Conservation (phyloP, 2,329 filamentous ascomycete species). For the Claviceps pusilla region DNA sequence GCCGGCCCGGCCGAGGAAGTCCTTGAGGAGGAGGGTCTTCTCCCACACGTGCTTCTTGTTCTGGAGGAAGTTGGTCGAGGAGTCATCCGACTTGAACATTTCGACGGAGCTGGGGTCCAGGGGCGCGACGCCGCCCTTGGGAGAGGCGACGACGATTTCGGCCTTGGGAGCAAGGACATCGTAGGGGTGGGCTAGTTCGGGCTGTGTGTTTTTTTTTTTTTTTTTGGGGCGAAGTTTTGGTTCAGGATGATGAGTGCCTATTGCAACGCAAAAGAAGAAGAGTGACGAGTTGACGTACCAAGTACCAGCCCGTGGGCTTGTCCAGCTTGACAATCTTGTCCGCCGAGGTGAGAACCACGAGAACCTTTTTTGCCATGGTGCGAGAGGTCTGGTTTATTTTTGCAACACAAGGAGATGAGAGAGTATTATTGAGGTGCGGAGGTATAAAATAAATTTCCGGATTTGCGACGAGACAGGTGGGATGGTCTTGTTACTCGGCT, state of each 20-base stretch:
- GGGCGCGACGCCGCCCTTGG: conserved; percentile 44
- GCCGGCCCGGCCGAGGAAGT: conserved; percentile 37
- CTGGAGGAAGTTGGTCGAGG: conserved; percentile 38
- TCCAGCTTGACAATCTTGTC: conserved; percentile 30
- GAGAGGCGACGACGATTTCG: conserved; percentile 44
- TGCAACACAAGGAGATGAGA: too few relatives aligned
- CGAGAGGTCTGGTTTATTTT: background rate
- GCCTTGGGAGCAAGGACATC: conserved; percentile 38
- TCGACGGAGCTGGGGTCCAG: conserved; percentile 45
- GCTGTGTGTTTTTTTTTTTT: conserved; percentile 18
- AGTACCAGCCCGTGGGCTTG: conserved; percentile 54
- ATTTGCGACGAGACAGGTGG: too few relatives aligned
- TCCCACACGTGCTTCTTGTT: conserved; percentile 46
- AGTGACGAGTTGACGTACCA: conserved; percentile 28
- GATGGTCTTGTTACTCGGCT: too few relatives aligned
- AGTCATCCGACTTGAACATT: conserved; percentile 35
- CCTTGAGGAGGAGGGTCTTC: conserved; percentile 41
- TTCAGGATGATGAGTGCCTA: too few relatives aligned
- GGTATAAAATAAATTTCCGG: too few relatives aligned
- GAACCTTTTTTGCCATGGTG: conserved; percentile 42
- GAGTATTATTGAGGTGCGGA: too few relatives aligned
- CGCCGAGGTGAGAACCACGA: conserved; percentile 56
- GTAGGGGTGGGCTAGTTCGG: conserved; percentile 52
- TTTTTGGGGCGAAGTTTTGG: background rate
- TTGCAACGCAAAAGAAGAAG: too few relatives aligned